Base-by-base conservation (phyloP, 495 filamentous ascomycete species). In the Poronia punctata region DNA sequence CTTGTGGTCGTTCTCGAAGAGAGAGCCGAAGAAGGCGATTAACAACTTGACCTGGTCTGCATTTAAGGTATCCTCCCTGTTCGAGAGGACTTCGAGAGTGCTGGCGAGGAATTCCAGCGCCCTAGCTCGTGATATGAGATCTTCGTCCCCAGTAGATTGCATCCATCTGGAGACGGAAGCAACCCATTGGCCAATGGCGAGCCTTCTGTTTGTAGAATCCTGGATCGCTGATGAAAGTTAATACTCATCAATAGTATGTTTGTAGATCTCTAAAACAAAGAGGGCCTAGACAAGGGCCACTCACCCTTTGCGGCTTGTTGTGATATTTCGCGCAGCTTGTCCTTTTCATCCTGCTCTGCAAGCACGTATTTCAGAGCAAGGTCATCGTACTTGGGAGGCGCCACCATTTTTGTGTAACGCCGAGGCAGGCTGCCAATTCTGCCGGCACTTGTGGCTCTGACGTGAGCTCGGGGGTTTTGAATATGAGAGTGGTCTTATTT, bases 1-100 rank as follows among this genome's bases (percentile, higher is more conserved):
- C 24, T 68, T 70, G 51, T 71, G 69, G 38, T 73, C 69, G 40
- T 63, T 65, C 0, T 64, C 66, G 37, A 73, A 70, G 49, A 73
- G 67, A 19, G 67, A 57, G 23, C 64, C 61, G 29, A 73, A 73
- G 59, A 72, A 72, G 32, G 56, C 61, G 7, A 68, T 58, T 12
- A 72, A 53, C 5, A 62, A 50, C 15, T 57, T 49, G 9, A 71
- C 57, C 57, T 70, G 68, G 15, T 71, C 68, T 16, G 59, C 31
- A 19, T 57, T 67, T 15, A 71, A 38, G 5, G 54, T 35, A 27
- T 49, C 38, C 3, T 49, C 26, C 16, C 30, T 56, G n/a, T 56
- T 43, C 7, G 58, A 57, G n/a, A 72, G 56, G 3, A 54, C 48
- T n/a, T 63, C 54, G 0, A 72, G 53, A 2, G 69, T 71, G 24